Base-by-base conservation (phyloP, 768 basidiomycete genomes). In the Coprinopsis sp. region DNA sequence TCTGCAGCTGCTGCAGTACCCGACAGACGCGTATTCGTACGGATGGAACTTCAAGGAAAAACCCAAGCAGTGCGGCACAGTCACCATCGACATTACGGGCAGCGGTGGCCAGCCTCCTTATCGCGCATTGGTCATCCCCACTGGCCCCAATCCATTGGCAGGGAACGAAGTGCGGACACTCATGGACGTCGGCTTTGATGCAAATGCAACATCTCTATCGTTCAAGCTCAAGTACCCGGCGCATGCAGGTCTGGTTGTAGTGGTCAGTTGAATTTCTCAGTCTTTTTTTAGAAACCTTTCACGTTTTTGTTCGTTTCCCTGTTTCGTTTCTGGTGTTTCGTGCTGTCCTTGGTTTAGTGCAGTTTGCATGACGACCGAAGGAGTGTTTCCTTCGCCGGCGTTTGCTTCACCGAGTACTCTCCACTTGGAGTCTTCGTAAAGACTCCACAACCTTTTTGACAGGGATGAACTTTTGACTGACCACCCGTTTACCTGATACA, bases 231-330 rank as follows among this genome's bases (percentile, higher is more conserved):
- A 71, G 23, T 90, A 75, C 58, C 87, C 87, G 0, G 70, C 64
- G 38, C 72, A 78, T 57, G 84, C 85, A 3, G 81, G 86, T 56
- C 82, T 91, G 44, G 84, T 90, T 21, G 80, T 82, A 4, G 82
- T 88, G 56, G 87, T 87, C 56, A 66, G 84, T 79, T 5, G n/a
- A 30, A 39, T 25, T 16, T 47, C 37, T 57, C 33, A 40, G n/a
- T n/a, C 28, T 45, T 40, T 24, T 22, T 8, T 38, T 47, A 27
- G 16, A 24, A 23, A 37, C 37, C 40, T 10, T 36, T 8, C 33
- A 5, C 19, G 10, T 37, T 18, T 31, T 22, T 27, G 30, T 18
- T 19, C 4, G 14, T 33, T 18, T 33, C 10, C 27, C n/a, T n/a
- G n/a, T 37, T 22, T 24, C 12, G 38, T 16, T 24, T 33, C 8